Base-by-base conservation (phyloP, 2,329 filamentous ascomycete species). In the Trichoderma hamatum region DNA sequence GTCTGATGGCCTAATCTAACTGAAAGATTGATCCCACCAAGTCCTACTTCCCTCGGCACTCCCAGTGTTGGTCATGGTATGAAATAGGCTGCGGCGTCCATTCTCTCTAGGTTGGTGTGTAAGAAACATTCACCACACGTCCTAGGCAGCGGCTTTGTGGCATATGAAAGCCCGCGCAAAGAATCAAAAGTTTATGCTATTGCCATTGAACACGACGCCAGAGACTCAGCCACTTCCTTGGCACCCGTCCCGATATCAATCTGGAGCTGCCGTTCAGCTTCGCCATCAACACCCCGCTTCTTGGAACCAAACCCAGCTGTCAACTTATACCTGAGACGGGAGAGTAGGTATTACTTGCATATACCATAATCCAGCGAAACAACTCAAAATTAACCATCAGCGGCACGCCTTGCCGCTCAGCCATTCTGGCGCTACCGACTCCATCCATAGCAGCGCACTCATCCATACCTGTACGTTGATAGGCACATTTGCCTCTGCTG, bases 1-100 rank as follows among this genome's bases (percentile, higher is more conserved):
- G 39, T 28, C 24, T 49, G 52, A 59, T 59, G 64, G 54, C 10
- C 28, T 67, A 67, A 67, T 67, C 64, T 51, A 67, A 67, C 54
- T 59, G 64, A 59, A 59, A 67, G 59, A 28, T n/a, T n/a, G 39
- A 43, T 58, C 54, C 32, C 64, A 51, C 58, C 36, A 34, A 46
- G 30, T 26, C 9, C 51, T 14, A 46, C 5, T 56, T 65, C 32
- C 36, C 51, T 66, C 54, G 54, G 54, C 30, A 55, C n/a, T 5
- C 21, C 21, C 21, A 43, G 21, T 24, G 56, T 28, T 39, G 21
- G 56, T 34, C 21, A 54, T 34, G 34, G 7, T 5, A 51, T 36
- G 39, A 67, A 34, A 67, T 67, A 59, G 32, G 30, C 54, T 34
- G 28, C 54, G 51, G 34, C 51, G 10, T 39, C 46, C 49, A 30